Percentiles rank a stretch among this genome's conserved stretches.
Conservation (phyloP, 116 monocot genomes). For the Trichopus zeylanicus region DNA sequence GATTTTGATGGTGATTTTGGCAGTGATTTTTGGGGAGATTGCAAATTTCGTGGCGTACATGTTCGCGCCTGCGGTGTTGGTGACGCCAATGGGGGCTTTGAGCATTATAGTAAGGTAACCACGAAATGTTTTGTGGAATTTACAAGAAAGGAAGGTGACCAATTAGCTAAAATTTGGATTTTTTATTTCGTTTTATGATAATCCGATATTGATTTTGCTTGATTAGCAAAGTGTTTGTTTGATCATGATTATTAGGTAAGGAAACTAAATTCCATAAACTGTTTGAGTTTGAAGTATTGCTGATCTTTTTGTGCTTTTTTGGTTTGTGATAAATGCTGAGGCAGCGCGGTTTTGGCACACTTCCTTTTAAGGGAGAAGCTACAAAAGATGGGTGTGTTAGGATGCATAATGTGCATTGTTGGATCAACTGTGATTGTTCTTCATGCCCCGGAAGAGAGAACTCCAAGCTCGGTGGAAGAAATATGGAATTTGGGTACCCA, state of each 20-base stretch:
- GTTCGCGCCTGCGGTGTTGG: conserved; percentile 34
- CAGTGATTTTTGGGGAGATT: conserved; percentile 34
- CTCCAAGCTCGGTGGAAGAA: conserved; percentile 69
- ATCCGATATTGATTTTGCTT: too few species aligned
- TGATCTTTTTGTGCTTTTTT: background rate
- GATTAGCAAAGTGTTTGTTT: too few species aligned
- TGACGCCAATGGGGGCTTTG: conserved; percentile 37
- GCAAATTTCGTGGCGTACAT: conserved; percentile 37
- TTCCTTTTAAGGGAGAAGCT: conserved; percentile 79
- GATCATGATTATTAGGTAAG: background rate
- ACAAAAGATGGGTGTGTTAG: conserved; percentile 80
- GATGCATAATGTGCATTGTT: conserved; percentile 78
- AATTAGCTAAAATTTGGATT: background rate
- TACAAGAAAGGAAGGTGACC: too few species aligned
- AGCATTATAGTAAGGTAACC: conserved; percentile 42
- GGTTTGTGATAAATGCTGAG: background rate
- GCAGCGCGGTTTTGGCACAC: conserved; percentile 84
- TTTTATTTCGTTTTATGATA: conserved; percentile 2
- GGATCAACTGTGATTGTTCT: conserved; percentile 86
- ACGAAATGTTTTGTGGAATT: background rate
- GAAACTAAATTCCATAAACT: background rate
- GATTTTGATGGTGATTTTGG: background rate
- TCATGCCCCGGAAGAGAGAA: conserved; percentile 79
- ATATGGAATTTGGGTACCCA: conserved; percentile 87
- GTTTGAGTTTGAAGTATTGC: background rate